Base-by-base conservation (phyloP, 345 rosid genomes). In the Aquilaria yunnanensis region DNA sequence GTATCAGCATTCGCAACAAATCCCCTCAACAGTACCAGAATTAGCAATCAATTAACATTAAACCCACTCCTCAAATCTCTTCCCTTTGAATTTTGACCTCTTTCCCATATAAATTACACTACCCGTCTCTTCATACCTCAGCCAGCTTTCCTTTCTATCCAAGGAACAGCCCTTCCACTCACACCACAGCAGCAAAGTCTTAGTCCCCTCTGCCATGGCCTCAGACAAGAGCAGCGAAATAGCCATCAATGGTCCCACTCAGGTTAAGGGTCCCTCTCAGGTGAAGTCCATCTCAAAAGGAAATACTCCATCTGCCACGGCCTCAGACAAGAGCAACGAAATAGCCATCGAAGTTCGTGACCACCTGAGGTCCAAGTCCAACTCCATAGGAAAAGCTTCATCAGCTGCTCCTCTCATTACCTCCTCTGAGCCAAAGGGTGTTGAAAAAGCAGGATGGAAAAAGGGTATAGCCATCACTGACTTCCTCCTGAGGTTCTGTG, bases 381-480 rank as follows among this genome's bases (percentile, higher is more conserved):
- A 51, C 12, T 54, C 65, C 6, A 73, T 73, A 65, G 79, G 70
- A 12, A 71, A 74, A 37, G 43, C 43, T 1, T 37, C 43, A 37
- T 37, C 43, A 37, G 8, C 43, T 50, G 82, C 69, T 5, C 48
- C 62, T 41, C 32, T 43, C 13, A 48, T 30, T 4, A 47, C 56
- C 29, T 32, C 72, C 0, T 4, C 56, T 5, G 43, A 37, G 5
- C 43, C 5, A 14, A 64, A 70, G 59, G 72, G 63, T 7, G 16
- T 51, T 2, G 61, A 23, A 30, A 34, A 49, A 11, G 69, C 73
- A 61, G 78, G 83, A 63, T 62, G 65, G 73, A 74, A 66, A 67
- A 79, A 73, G 54, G 83, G 82, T 0, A 45, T 70, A 0, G 86
- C 86, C 48, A 70, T 81, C 47, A 68, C 68, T 14, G 88, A 86